phyloP scores from a whole-genome alignment of 306 rosid species.

The Hippophae gyantsensis region DNA sequence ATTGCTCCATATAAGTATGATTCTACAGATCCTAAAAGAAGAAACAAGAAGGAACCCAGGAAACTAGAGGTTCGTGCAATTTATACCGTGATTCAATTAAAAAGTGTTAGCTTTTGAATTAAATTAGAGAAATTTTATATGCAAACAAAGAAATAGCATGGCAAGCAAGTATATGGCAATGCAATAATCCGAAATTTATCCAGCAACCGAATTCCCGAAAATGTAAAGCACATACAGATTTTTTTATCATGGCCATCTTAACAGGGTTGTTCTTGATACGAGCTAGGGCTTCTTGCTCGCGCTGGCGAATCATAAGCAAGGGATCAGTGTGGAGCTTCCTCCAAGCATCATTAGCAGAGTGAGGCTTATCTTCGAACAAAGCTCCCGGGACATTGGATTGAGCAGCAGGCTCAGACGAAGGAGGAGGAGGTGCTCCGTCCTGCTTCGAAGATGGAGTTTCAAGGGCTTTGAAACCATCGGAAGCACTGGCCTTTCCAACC shows the following conservation, averaged over 20 bases:
- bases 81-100: no score
- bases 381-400: conserved; percentile 58
- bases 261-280: conserved; percentile 81
- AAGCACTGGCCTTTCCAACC: conserved; percentile 50
- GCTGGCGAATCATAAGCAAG: conserved; percentile 85
- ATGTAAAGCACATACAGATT: conserved; percentile 46
- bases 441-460: conserved; percentile 49
- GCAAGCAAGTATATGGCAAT: no score
- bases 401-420: conserved; percentile 25
- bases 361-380: conserved; percentile 82
- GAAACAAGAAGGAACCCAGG: no score
- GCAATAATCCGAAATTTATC: no score
- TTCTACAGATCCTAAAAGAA: no score
- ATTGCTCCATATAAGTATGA: no score
- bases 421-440: conserved; percentile 31
- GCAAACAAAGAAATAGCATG: no score
- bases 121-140: no score
- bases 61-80: no score
- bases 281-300: conserved; percentile 78
- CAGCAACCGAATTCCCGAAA: no score
- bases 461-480: conserved; percentile 69
- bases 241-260: conserved; percentile 82
- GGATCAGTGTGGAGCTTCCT: conserved; percentile 95
- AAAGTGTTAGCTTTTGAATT: no score
- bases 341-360: conserved; percentile 90